Percentiles rank a stretch among this genome's conserved stretches.
Evolutionary conservation across 2,329 filamentous ascomycete species (phyloP).

Genomic region (Bretziella fagacearum): DNA sequence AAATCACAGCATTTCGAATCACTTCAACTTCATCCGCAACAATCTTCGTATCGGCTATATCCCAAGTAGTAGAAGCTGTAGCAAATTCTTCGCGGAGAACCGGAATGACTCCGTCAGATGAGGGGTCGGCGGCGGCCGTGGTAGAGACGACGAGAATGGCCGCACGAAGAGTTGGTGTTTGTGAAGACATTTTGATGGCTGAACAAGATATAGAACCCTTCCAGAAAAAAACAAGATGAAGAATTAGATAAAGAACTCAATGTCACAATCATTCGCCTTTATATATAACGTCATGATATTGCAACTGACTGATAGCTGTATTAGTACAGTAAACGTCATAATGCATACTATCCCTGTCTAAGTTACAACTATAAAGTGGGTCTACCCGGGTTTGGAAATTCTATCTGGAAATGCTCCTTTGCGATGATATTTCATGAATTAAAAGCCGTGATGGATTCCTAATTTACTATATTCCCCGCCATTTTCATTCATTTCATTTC

Average conservation of each 20-base stretch:
- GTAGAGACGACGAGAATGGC: slow-evolving; percentile 81
- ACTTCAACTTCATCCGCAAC: slow-evolving; percentile 58
- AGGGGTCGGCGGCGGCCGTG: slow-evolving; percentile 64
- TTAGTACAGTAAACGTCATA: not conserved
- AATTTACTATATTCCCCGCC: not conserved
- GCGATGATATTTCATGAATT: not conserved
- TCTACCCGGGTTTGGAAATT: slow-evolving; percentile 2
- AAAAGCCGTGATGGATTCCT: not conserved
- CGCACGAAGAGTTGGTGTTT: slow-evolving; percentile 23
- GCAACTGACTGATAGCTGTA: not conserved
- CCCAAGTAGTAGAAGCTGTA: slow-evolving; percentile 42
- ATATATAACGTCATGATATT: not conserved
- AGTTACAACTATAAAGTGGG: slow-evolving; percentile 3
- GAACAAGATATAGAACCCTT: not conserved
- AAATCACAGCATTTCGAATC: slow-evolving; percentile 56
- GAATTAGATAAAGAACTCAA: not conserved
- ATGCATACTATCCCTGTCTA: not conserved
- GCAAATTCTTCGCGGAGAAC: slow-evolving; percentile 39
- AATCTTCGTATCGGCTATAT: slow-evolving; percentile 50
- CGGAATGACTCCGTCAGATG: slow-evolving; percentile 58
- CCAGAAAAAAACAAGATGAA: not conserved
- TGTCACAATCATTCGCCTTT: not conserved
- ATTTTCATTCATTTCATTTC: not conserved
- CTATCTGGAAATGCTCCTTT: slow-evolving; percentile 1
- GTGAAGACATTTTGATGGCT: not conserved